Evolutionary conservation across 495 filamentous ascomycete species (phyloP), one percentile per base, ranked within the genome.

Genomic region (Aspergillus ellipticus): DNA sequence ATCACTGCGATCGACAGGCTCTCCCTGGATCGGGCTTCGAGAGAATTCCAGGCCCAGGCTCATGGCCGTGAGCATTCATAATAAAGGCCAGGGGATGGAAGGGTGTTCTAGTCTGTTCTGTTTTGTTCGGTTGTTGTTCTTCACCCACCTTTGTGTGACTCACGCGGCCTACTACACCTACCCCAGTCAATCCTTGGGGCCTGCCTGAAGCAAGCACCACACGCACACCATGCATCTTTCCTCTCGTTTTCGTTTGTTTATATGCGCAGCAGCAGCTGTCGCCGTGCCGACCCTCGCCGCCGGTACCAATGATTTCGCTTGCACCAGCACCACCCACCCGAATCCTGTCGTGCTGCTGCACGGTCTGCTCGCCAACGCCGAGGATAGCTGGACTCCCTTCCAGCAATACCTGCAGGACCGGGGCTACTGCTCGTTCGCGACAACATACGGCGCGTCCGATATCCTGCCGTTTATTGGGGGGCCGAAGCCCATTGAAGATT

Each of bases 281-380:
- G 56, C 71, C 26, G 46, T 66, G 15, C 43, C 65, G 13, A 63
- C 55, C 22, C 21, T 58, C 22, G 70, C 63, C 5, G 43, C 56
- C 35, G 58, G 47, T 17, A 67, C 69, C 58, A 77, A 77, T 58
- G 71, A 77, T 54, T 77, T 69, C 62, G 55, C 66, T 61, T 77
- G 74, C 62, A 56, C 58, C 28, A 67, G 64, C 62, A 61, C 64
- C 47, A 55, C 49, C 50, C 72, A 71, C 46, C 65, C 66, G 21
- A 80, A 80, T 57, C 80, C 80, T 3, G 66, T 83, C 24, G 62
- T 83, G 15, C 60, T 79, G 49, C 74, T 83, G 1, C 80, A 83
- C 63, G 79, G 79, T 6, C 73, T 83, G 3, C 75, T 76, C 22
- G 78, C 79, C 2, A 78, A 42, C 78, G 60, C 62, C 72, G 79